Evolutionary conservation across 805 yeast genomes (phyloP).

Genomic region (Pichia gijzeniarum): DNA sequence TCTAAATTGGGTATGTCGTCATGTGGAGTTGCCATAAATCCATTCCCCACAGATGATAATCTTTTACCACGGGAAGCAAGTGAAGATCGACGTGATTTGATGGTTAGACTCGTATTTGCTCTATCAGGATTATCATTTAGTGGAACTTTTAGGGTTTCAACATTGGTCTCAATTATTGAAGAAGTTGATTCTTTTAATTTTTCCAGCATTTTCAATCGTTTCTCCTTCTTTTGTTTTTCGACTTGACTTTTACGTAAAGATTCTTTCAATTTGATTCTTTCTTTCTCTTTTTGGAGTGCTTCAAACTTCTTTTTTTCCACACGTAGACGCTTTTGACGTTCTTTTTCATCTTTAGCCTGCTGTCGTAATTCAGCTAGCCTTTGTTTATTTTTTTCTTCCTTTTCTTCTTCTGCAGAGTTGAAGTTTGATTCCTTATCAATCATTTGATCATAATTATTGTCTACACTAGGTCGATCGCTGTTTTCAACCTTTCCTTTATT

Average conservation of each 20-base stretch:
- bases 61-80: slow-evolving; percentile 60
- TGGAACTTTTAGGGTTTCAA: slow-evolving; percentile 13
- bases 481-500: not conserved
- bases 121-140: slow-evolving; percentile 5
- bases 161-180: not conserved
- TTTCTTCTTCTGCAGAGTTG: not conserved
- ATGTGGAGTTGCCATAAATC: slow-evolving; percentile 63
- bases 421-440: no score
- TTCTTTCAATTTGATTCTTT: slow-evolving; percentile 14
- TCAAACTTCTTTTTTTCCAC: slow-evolving; percentile 15
- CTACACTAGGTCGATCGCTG: not conserved
- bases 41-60: slow-evolving; percentile 69
- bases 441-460: not conserved
- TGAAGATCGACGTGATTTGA: slow-evolving; percentile 38
- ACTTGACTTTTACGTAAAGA: not conserved
- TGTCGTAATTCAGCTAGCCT: slow-evolving; percentile 23
- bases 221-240: slow-evolving; percentile 1
- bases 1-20: slow-evolving; percentile 47
- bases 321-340: slow-evolving; percentile 11
- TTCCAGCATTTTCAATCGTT: slow-evolving; percentile 1
- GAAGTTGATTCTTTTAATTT: slow-evolving; percentile 8
- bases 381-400: slow-evolving; percentile 21
- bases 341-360: slow-evolving; percentile 22
- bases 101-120: not conserved
- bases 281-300: slow-evolving; percentile 10